Conservation (phyloP, 345 rosid species). For the Lenwebbia sp. region DNA sequence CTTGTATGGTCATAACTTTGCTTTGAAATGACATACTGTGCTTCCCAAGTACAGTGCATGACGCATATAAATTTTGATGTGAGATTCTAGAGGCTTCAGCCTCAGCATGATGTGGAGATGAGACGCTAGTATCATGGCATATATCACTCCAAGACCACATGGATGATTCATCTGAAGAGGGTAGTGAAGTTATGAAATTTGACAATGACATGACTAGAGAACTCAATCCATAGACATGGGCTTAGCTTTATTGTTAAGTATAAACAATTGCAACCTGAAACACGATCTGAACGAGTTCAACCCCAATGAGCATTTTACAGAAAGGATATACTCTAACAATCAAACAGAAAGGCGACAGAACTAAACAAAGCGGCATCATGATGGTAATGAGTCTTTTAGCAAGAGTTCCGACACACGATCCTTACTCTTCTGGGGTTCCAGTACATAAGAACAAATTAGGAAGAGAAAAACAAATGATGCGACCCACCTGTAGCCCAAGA, state of each 20-base stretch:
- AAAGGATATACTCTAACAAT: not conserved
- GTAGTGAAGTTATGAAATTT: not conserved
- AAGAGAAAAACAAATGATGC: not conserved
- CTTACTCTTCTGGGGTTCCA: not conserved
- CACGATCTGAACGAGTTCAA: not conserved
- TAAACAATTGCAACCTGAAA: not conserved
- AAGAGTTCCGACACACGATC: not conserved
- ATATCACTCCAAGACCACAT: not conserved
- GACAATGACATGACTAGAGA: not conserved
- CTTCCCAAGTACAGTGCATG: not conserved
- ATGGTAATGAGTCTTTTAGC: not conserved
- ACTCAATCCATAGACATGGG: not conserved
- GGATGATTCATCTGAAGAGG: not conserved
- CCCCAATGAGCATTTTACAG: not conserved
- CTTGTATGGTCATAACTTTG: not conserved
- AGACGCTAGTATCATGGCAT: not conserved
- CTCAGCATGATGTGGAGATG: not conserved
- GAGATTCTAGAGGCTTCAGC: not conserved
- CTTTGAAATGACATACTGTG: not conserved
- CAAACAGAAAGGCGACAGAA: not conserved
- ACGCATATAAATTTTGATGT: not conserved
- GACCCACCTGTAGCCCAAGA: conserved; percentile 63
- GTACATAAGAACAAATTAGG: not conserved
- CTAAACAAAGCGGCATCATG: not conserved
- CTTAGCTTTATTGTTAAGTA: not conserved